Conservation (phyloP, 208 protist species). For the Trypanosoma rangeli region DNA sequence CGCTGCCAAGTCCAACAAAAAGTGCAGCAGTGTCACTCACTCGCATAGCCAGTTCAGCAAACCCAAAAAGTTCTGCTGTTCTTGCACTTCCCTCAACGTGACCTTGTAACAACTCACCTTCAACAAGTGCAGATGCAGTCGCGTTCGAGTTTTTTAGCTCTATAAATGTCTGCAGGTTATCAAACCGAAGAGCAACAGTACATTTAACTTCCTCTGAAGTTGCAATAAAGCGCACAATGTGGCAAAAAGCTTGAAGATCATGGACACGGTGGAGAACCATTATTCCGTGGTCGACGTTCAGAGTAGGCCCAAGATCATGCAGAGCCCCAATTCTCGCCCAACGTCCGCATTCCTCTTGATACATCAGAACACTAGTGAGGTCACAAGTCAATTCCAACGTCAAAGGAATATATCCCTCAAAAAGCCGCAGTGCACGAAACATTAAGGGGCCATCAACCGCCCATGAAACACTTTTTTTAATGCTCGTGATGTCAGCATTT, state of each 20-base stretch:
- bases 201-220: slow-evolving; percentile 49
- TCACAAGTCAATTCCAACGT: slow-evolving; percentile 42
- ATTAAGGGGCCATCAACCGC: slow-evolving; percentile 50
- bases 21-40: slow-evolving; percentile 25
- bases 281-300: slow-evolving; percentile 53
- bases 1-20: slow-evolving; percentile 49
- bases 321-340: slow-evolving; percentile 44
- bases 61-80: slow-evolving; percentile 50
- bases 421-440: slow-evolving; percentile 42
- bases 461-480: slow-evolving; percentile 34
- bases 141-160: slow-evolving; percentile 34
- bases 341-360: slow-evolving; percentile 35
- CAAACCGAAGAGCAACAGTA: slow-evolving; percentile 36
- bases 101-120: slow-evolving; percentile 24
- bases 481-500: background rate
- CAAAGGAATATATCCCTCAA: slow-evolving; percentile 41
- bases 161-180: slow-evolving; percentile 35
- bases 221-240: slow-evolving; percentile 41
- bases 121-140: slow-evolving; percentile 24
- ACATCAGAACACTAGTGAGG: slow-evolving; percentile 42
- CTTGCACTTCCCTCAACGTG: slow-evolving; percentile 36
- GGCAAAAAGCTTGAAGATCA: slow-evolving; percentile 51
- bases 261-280: slow-evolving; percentile 40
- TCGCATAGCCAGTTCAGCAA: slow-evolving; percentile 39
- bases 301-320: slow-evolving; percentile 62